Evolutionary conservation across 768 basidiomycete species (phyloP).

Genomic region (Tylopilus sp.): DNA sequence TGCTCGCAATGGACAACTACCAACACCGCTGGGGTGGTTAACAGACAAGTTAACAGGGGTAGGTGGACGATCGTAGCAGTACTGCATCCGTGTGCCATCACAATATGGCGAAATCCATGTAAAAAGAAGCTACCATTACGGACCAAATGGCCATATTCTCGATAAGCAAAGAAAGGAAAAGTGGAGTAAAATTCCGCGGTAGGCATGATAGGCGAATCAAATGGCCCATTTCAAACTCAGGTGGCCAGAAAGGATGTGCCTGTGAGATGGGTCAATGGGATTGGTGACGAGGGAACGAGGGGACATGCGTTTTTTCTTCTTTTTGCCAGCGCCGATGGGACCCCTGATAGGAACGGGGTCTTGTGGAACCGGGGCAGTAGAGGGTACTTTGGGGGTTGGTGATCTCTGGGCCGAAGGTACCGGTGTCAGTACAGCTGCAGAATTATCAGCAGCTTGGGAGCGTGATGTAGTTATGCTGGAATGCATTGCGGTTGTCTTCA

Average conservation of each 20-base stretch:
- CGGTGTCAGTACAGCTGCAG: slow-evolving; percentile 32
- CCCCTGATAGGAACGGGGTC: slow-evolving; percentile 45
- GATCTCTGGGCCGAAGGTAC: slow-evolving; percentile 31
- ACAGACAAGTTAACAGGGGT: slow-evolving; percentile 70
- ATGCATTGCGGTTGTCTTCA: slow-evolving; percentile 75
- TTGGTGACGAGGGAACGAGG: neutral
- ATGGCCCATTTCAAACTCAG: slow-evolving; percentile 11
- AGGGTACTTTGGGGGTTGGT: slow-evolving; percentile 31
- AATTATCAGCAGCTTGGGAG: slow-evolving; percentile 28
- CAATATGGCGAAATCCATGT: neutral
- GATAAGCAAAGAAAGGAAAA: neutral
- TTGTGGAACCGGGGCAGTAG: slow-evolving; percentile 38
- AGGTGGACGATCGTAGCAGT: slow-evolving; percentile 40
- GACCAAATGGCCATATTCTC: neutral
- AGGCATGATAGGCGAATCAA: neutral
- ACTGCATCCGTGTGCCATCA: neutral
- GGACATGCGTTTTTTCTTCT: slow-evolving; percentile 71
- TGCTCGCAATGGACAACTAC: slow-evolving; percentile 57
- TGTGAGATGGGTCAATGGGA: slow-evolving; percentile 8
- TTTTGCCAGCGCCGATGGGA: slow-evolving; percentile 53
- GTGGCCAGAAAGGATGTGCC: slow-evolving; percentile 25
- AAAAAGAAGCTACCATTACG: neutral
- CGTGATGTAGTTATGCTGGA: slow-evolving; percentile 51
- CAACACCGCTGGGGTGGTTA: slow-evolving; percentile 77
- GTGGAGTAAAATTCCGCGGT: neutral